phyloP scores from a whole-genome alignment of 2,329 filamentous ascomycete genomes.

The Cordyceps farinosa region DNA sequence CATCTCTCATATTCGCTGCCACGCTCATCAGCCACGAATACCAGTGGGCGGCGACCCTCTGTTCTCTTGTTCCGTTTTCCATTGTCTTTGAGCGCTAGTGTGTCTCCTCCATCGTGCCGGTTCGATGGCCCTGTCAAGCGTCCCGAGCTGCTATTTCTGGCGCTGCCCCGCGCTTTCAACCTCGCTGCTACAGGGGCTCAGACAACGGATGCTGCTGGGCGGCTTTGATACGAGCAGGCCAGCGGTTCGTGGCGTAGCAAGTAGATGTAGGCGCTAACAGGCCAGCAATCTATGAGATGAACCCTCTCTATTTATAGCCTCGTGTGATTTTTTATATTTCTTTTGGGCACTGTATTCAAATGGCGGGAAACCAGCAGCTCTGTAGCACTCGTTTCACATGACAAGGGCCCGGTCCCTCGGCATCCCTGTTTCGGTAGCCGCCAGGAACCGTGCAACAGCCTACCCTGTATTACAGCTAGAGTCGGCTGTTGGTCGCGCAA shows the following conservation, averaged over 20 bases:
- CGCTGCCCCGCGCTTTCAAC: slow-evolving; percentile 8
- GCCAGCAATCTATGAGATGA: not conserved
- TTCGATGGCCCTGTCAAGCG: slow-evolving; percentile 1
- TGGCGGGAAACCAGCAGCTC: not conserved
- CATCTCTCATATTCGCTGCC: not conserved
- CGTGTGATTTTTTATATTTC: not conserved
- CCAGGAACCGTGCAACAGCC: not conserved
- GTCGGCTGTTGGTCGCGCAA: too few species aligned
- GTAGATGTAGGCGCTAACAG: not conserved
- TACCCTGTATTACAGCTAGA: not conserved
- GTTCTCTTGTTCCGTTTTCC: not conserved
- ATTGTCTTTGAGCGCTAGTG: not conserved
- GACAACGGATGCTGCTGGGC: not conserved
- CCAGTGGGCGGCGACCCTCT: not conserved
- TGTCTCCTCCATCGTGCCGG: not conserved
- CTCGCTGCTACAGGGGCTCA: not conserved
- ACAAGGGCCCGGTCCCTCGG: not conserved
- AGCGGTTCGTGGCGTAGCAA: not conserved
- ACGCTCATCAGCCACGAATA: not conserved
- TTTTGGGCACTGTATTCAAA: not conserved
- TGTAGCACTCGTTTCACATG: not conserved
- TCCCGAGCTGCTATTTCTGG: slow-evolving; percentile 12
- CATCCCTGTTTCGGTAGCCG: not conserved
- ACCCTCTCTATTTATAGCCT: slow-evolving; percentile 8
- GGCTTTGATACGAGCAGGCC: slow-evolving; percentile 1